Conservation (phyloP, 352 stramenopile genomes). For the Elongisporangium senticosum region DNA sequence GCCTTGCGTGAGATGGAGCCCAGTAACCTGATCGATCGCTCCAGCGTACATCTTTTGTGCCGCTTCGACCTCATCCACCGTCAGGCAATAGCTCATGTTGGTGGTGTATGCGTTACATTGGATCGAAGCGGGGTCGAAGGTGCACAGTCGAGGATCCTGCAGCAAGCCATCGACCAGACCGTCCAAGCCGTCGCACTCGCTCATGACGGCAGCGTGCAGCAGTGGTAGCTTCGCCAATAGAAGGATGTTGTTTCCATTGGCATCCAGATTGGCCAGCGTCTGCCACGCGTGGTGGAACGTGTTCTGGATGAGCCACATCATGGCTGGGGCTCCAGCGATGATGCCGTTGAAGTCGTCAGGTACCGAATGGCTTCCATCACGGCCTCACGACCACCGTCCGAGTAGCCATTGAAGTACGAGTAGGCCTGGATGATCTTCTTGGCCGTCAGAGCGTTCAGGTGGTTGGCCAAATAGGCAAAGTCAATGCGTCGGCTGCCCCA, state of each 20-base stretch:
- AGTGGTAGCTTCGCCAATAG: conserved; percentile 14
- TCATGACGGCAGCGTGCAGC: conserved; percentile 25
- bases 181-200: conserved; percentile 21
- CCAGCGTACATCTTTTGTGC: conserved; percentile 36
- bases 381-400: conserved; percentile 26
- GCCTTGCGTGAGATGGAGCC: conserved; percentile 23
- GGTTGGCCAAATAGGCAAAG: conserved; percentile 29
- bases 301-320: conserved; percentile 37
- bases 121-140: conserved; percentile 13
- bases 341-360: conserved; percentile 30
- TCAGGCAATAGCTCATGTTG: too few relatives aligned
- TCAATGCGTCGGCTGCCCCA: conserved; percentile 14
- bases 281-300: conserved; percentile 28
- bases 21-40: conserved; percentile 15
- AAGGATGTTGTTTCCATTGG: conserved; percentile 14
- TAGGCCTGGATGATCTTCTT: conserved; percentile 31
- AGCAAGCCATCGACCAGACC: conserved; percentile 24
- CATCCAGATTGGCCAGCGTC: conserved; percentile 22
- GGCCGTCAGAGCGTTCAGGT: conserved; percentile 23
- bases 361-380: conserved; percentile 33
- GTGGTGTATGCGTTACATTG: too few relatives aligned
- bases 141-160: conserved; percentile 23
- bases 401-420: conserved; percentile 40
- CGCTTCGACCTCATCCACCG: conserved; percentile 17
- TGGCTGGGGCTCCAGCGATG: conserved; percentile 24